Evolutionary conservation across 23 red algal species (phyloP), one percentile per base, ranked within the genome.

Genomic region (Gracilaria gracilis): DNA sequence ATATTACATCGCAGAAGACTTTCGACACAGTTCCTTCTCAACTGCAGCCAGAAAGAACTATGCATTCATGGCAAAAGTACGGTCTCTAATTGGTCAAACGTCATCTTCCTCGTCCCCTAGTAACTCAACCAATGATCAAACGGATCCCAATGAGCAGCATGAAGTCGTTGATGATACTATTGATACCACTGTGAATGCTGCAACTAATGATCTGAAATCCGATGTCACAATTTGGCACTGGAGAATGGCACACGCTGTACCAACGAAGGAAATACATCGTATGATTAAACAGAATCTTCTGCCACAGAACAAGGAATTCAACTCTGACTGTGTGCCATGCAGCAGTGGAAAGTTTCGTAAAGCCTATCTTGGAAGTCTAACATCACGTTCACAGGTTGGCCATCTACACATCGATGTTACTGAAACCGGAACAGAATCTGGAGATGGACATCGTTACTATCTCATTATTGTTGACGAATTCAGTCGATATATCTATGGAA

Each of bases 1-100:
- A 19, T 89, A 74, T 75, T 89, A 80, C 42, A 80, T 89, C 61
- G 9, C 51, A 31, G 9, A 87, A 32, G 14, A 75, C 33, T 61
- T 50, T 4, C 28, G 11, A 23, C n/a, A n/a, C n/a, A n/a, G n/a
- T n/a, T n/a, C 27, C 24, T 14, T 73, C 36, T n/a, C 28, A n/a
- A 15, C 12, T 37, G 34, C 0, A 59, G 23, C 50, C 25, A 19
- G 24, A 36, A 11, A 65, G 58, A 24, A 51, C 12, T 16, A 0
- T 42, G 29, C 48, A 40, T 8, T 81, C 2, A 61, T 61, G 51
- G 57, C 55, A 4, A 32, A 11, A 39, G 38, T 57, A 20, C 50
- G 51, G 64, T 21, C 44, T 28, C 0, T 47, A 0, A n/a, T n/a
- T n/a, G n/a, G n/a, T n/a, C n/a, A n/a, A n/a, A n/a, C n/a, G n/a